A percentile compares a stretch with the other conserved stretches of the same genome.
These are phyloP conservation scores for Haplosporangium gracile DNA, from an alignment of 192 early-diverging fungal species.

Conservation along the genomic window DNA sequence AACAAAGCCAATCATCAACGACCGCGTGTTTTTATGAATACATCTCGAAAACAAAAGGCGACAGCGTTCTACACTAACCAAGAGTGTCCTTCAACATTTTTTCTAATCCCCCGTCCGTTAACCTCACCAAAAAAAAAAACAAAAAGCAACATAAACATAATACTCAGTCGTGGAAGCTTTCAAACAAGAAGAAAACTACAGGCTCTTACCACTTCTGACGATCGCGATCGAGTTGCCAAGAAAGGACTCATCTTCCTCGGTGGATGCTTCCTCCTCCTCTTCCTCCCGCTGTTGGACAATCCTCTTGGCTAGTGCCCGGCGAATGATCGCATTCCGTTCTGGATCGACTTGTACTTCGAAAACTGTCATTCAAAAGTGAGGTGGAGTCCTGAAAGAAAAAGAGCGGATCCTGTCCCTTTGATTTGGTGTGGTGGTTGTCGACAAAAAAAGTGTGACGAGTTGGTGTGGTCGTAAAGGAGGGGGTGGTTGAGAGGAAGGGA, in stretches of 20 bases:
- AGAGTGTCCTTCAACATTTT: neutral
- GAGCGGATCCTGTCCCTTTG: neutral
- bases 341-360: slow-evolving; percentile 54
- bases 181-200: neutral
- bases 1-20: neutral
- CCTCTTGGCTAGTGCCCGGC: slow-evolving; percentile 48
- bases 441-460: neutral
- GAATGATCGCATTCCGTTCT: slow-evolving; percentile 49
- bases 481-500: neutral
- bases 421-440: neutral
- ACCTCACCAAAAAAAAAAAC: neutral
- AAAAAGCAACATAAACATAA: neutral
- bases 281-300: slow-evolving; percentile 50
- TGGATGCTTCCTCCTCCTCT: slow-evolving; percentile 51
- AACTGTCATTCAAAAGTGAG: slow-evolving; percentile 35
- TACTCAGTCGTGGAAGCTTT: neutral
- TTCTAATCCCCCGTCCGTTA: neutral
- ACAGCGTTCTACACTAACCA: neutral
- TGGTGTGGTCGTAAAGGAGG: neutral
- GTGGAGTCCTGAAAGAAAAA: neutral
- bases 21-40: neutral
- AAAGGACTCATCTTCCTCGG: slow-evolving; percentile 54
- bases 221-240: slow-evolving; percentile 25
- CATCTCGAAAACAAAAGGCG: neutral
- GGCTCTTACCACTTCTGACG: slow-evolving; percentile 30